Conservation (phyloP, 768 basidiomycete species). For the Leccinum rimulosum region DNA sequence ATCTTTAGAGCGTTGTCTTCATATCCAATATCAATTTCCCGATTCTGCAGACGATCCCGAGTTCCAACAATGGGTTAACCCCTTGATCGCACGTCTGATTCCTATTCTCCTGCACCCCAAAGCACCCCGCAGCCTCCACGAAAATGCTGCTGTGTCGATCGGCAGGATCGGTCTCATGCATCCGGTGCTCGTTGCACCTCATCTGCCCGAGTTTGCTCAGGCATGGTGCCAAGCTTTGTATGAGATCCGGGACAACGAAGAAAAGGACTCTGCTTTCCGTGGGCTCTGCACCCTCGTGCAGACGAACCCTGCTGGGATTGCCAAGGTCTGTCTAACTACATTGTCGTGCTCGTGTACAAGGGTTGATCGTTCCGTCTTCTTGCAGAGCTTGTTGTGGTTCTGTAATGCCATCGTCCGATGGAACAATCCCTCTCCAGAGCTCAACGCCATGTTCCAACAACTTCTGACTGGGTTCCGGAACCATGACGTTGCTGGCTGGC, state of each 20-base stretch:
- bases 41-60: conserved; percentile 63
- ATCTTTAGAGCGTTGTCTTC: background rate
- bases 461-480: conserved; percentile 88
- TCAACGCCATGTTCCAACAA: conserved; percentile 92
- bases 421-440: conserved; percentile 87
- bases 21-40: conserved; percentile 5
- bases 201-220: conserved; percentile 86
- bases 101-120: conserved; percentile 92
- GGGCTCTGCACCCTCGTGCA: conserved; percentile 96
- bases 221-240: conserved; percentile 97
- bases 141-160: conserved; percentile 98
- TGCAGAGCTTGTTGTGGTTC: conserved; percentile 92
- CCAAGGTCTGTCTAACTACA: conserved; percentile 62
- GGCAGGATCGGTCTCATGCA: conserved; percentile 95
- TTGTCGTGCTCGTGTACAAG: background rate
- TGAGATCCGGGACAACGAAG: conserved; percentile 98
- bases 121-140: conserved; percentile 89
- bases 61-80: conserved; percentile 89
- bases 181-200: conserved; percentile 83
- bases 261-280: conserved; percentile 98
- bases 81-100: conserved; percentile 83
- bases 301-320: conserved; percentile 89
- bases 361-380: conserved; percentile 3
- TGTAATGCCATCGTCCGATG: conserved; percentile 97
- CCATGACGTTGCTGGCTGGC: conserved; percentile 85